Conservation (phyloP, 1,284 basidiomycete species). For the Meripilus lineatus region DNA sequence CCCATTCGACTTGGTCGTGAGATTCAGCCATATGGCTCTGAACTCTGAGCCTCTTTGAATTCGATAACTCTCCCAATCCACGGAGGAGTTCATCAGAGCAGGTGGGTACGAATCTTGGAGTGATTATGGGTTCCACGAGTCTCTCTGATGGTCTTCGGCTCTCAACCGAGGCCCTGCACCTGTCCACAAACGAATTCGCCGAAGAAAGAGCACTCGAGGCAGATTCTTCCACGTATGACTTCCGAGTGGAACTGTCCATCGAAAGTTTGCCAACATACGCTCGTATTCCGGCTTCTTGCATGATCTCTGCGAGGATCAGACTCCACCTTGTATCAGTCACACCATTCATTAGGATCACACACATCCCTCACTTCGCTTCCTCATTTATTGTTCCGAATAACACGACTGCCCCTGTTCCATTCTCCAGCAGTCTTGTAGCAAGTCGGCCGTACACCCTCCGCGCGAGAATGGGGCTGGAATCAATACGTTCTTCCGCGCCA, state of each 20-base stretch:
- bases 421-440: constrained; percentile 55
- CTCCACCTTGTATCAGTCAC: constrained; percentile 40
- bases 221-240: constrained; percentile 66
- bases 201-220: constrained; percentile 43
- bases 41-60: constrained; percentile 42
- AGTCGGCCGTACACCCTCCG: constrained; percentile 61
- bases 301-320: constrained; percentile 67
- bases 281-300: constrained; percentile 68
- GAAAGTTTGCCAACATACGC: constrained; percentile 82
- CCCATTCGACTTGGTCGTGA: constrained; percentile 68
- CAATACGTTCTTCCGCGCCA: constrained; percentile 72
- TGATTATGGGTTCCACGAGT: constrained; percentile 74
- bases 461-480: constrained; percentile 56
- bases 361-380: constrained; percentile 68
- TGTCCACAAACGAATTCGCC: constrained; percentile 51
- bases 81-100: constrained; percentile 64
- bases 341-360: neutral
- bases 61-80: constrained; percentile 53
- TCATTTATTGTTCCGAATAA: constrained; percentile 79
- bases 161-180: constrained; percentile 39
- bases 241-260: constrained; percentile 75
- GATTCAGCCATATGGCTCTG: constrained; percentile 81
- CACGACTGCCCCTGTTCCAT: constrained; percentile 72
- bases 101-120: constrained; percentile 79
- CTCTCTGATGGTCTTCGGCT: constrained; percentile 39